Evolutionary conservation across 768 basidiomycete genomes (phyloP).

Genomic region (Kwoniella sp.): DNA sequence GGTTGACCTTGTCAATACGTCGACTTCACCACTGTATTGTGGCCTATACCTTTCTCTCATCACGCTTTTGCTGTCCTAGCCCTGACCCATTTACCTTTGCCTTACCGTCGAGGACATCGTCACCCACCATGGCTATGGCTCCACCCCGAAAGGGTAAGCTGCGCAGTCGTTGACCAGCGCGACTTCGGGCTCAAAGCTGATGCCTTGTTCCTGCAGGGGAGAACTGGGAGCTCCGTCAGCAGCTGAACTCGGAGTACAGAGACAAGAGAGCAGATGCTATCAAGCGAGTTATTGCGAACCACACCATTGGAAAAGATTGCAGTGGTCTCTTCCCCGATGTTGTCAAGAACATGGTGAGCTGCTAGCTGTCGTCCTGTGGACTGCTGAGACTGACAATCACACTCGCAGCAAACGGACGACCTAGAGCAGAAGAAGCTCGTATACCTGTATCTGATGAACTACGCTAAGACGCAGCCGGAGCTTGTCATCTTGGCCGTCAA

Average conservation of each 20-base stretch:
- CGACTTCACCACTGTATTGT: too few species aligned
- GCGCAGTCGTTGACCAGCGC: neutral
- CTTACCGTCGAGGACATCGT: too few species aligned
- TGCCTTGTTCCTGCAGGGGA: too few species aligned
- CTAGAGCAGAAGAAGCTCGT: slow-evolving; percentile 99
- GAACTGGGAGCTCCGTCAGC: slow-evolving; percentile 93
- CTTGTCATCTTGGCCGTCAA: slow-evolving; percentile 98
- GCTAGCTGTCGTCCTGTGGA: neutral
- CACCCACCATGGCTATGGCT: slow-evolving; percentile 18
- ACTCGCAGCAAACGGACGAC: slow-evolving; percentile 80
- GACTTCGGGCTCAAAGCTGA: neutral
- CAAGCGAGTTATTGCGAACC: slow-evolving; percentile 93
- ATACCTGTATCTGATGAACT: slow-evolving; percentile 99
- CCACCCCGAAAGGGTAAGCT: slow-evolving; percentile 25
- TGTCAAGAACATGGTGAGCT: slow-evolving; percentile 73
- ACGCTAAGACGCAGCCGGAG: slow-evolving; percentile 97
- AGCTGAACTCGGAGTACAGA: slow-evolving; percentile 93
- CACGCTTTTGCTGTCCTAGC: too few species aligned
- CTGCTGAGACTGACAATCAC: too few species aligned
- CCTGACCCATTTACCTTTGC: too few species aligned
- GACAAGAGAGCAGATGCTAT: slow-evolving; percentile 98
- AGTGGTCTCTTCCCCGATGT: slow-evolving; percentile 91
- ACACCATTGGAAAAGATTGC: slow-evolving; percentile 97
- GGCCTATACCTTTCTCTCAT: too few species aligned
- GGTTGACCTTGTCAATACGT: too few species aligned